Percentiles rank a stretch among this genome's conserved stretches.
Conservation (phyloP, 1,284 basidiomycete genomes). For the Sporisorium scitamineum region DNA sequence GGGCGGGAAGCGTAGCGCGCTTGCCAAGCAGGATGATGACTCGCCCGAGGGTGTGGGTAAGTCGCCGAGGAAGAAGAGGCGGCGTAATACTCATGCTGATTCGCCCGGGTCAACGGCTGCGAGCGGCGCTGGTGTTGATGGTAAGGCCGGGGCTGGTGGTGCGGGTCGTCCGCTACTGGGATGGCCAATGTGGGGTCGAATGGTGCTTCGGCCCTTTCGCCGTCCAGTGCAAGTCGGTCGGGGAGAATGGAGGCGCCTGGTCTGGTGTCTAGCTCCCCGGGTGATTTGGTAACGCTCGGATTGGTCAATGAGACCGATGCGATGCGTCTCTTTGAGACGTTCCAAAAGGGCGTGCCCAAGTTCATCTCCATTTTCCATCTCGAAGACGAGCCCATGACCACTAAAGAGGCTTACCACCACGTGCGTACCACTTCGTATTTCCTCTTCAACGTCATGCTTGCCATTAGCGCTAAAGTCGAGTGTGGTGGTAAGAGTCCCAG, state of each 20-base stretch:
- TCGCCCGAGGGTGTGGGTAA: conserved; percentile 5
- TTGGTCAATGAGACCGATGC: conserved; percentile 84
- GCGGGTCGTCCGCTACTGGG: conserved; percentile 3
- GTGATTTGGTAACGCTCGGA: conserved; percentile 45
- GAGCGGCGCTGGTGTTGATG: background rate
- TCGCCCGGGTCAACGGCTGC: conserved; percentile 12
- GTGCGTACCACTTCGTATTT: conserved; percentile 89
- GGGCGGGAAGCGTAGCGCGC: conserved; percentile 22
- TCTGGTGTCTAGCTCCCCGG: conserved; percentile 24
- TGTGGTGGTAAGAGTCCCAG: conserved; percentile 86
- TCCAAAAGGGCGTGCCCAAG: conserved; percentile 72
- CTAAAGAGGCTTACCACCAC: conserved; percentile 74
- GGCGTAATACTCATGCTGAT: conserved; percentile 16
- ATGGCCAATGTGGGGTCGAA: background rate
- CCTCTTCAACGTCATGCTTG: conserved; percentile 89
- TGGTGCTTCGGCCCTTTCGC: conserved; percentile 17
- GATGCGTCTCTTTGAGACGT: conserved; percentile 63
- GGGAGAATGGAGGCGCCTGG: conserved; percentile 52
- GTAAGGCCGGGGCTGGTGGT: conserved; percentile 9
- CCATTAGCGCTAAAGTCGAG: conserved; percentile 88
- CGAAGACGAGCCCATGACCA: conserved; percentile 90
- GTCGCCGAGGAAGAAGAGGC: conserved; percentile 31
- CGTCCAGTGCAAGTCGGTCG: conserved; percentile 23
- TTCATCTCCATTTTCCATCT: conserved; percentile 95
- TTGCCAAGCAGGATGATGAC: conserved; percentile 8